phyloP scores from a whole-genome alignment of 2,329 filamentous ascomycete species.

The Coniochaeta sp. region DNA sequence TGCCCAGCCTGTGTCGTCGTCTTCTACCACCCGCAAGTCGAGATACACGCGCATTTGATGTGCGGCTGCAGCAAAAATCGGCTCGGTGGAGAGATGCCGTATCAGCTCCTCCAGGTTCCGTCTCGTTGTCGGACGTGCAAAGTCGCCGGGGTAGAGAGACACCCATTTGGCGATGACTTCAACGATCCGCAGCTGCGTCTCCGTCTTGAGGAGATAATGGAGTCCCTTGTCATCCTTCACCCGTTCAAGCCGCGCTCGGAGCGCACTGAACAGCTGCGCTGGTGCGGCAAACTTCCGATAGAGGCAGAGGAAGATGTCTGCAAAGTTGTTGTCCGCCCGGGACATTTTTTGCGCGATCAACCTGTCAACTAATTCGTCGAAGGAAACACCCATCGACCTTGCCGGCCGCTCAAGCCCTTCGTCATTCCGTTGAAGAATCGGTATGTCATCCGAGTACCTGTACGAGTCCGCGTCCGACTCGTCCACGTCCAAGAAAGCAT shows the following conservation, averaged over 20 bases:
- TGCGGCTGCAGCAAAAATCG: slow-evolving; percentile 77
- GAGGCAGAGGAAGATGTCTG: slow-evolving; percentile 80
- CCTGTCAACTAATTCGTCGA: slow-evolving; percentile 78
- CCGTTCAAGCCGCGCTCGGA: slow-evolving; percentile 68
- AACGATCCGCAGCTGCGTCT: slow-evolving; percentile 75
- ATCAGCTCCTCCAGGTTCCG: slow-evolving; percentile 71
- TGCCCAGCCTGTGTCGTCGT: slow-evolving; percentile 91
- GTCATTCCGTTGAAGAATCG: slow-evolving; percentile 59
- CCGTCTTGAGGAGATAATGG: slow-evolving; percentile 68
- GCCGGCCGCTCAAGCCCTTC: slow-evolving; percentile 49
- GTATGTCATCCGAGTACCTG: slow-evolving; percentile 59
- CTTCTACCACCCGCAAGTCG: slow-evolving; percentile 64
- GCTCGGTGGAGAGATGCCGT: slow-evolving; percentile 62
- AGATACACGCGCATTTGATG: slow-evolving; percentile 79
- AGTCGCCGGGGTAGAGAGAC: slow-evolving; percentile 83
- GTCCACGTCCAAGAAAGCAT: slow-evolving; percentile 60
- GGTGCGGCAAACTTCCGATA: slow-evolving; percentile 93
- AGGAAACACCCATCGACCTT: slow-evolving; percentile 46
- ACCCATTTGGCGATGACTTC: slow-evolving; percentile 86
- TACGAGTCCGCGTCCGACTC: slow-evolving; percentile 64
- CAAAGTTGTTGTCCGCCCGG: slow-evolving; percentile 83
- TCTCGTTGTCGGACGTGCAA: slow-evolving; percentile 70
- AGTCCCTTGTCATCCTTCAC: slow-evolving; percentile 59
- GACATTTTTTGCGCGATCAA: slow-evolving; percentile 75
- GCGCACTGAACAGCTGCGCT: slow-evolving; percentile 66